Percentiles rank a stretch among this genome's conserved stretches.
Conservation (phyloP, 202 grass and related monocot genomes). For the Schoenoplectus tabernaemontani region DNA sequence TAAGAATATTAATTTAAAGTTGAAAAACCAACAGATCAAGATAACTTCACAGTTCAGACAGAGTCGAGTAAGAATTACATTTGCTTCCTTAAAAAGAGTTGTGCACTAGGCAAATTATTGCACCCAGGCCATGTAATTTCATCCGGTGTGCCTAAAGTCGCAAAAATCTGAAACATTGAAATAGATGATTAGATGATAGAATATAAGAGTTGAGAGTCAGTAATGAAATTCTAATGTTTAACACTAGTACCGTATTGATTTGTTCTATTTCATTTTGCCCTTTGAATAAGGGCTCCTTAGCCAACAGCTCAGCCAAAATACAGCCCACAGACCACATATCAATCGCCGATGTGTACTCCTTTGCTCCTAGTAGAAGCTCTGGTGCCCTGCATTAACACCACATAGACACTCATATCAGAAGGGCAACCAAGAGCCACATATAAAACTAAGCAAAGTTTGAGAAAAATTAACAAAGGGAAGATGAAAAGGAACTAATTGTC, state of each 20-base stretch:
- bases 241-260: constrained; percentile 51
- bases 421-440: too few species aligned
- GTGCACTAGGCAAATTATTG: constrained; percentile 57
- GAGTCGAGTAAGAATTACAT: constrained; percentile 37
- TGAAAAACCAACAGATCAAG: constrained; percentile 17
- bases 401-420: too few species aligned
- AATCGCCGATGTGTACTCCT: constrained; percentile 82
- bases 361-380: constrained; percentile 75
- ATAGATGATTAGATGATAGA: constrained; percentile 21
- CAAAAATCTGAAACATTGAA: constrained; percentile 61
- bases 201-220: too few species aligned
- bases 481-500: neutral
- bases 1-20: neutral
- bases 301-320: constrained; percentile 84
- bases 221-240: neutral
- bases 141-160: constrained; percentile 52
- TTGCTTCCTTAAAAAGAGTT: constrained; percentile 54
- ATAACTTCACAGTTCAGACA: constrained; percentile 17
- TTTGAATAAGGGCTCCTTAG: constrained; percentile 66
- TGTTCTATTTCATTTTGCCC: constrained; percentile 66
- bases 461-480: constrained; percentile 16
- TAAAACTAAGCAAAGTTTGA: neutral
- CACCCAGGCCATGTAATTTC: constrained; percentile 67
- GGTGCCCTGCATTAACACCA: constrained; percentile 51
- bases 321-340: constrained; percentile 97